These are phyloP conservation scores for Globisporangium heterothallicum DNA, from an alignment of 352 stramenopile species.

Conservation along the genomic window DNA sequence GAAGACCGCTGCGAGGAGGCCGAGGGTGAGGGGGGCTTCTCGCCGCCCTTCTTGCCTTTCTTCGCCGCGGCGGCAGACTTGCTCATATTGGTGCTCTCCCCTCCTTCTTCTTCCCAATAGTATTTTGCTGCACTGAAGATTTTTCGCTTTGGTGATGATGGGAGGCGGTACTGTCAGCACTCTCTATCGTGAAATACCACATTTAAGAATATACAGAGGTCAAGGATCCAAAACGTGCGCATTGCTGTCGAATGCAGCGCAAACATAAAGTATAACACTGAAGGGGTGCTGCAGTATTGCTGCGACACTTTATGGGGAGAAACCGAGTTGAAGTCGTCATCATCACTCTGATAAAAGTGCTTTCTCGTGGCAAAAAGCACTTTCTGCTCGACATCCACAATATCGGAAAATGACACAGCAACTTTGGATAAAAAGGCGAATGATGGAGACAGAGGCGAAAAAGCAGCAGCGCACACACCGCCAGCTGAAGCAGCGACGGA, in stretches of 20 bases:
- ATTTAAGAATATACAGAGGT: neutral
- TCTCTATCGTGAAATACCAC: neutral
- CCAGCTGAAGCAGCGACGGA: neutral
- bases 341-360: too few species aligned
- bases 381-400: too few species aligned
- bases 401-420: too few species aligned
- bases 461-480: neutral
- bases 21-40: constrained; percentile 9
- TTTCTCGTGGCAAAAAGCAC: too few species aligned
- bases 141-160: neutral
- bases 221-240: too few species aligned
- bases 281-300: too few species aligned
- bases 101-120: neutral
- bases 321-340: too few species aligned
- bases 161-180: neutral
- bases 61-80: neutral
- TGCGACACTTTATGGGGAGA: too few species aligned
- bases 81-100: constrained; percentile 8
- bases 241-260: too few species aligned
- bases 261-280: too few species aligned
- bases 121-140: constrained; percentile 2
- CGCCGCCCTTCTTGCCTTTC: neutral
- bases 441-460: neutral
- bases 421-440: too few species aligned
- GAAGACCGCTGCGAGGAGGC: neutral